These are phyloP conservation scores for Scedosporium aurantiacum DNA, from an alignment of 2,329 filamentous ascomycete species.

Conservation along the genomic window DNA sequence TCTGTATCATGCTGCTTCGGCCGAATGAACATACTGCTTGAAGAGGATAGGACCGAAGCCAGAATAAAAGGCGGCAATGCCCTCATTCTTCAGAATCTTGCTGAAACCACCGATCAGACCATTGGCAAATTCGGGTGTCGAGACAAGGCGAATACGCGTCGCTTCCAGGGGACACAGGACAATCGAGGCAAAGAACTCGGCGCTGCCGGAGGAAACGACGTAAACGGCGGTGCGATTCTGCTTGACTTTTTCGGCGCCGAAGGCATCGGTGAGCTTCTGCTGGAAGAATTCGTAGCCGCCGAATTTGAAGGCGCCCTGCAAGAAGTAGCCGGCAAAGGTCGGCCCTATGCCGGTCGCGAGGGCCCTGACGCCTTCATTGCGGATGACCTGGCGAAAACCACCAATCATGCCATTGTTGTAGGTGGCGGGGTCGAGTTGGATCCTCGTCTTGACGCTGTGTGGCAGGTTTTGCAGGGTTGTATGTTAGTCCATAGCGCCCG, in stretches of 20 bases:
- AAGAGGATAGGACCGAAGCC: conserved; percentile 82
- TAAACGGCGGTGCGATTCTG: conserved; percentile 76
- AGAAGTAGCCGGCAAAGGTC: conserved; percentile 83
- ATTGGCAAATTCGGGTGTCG: conserved; percentile 72
- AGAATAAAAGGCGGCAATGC: conserved; percentile 78
- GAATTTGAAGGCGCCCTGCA: conserved; percentile 67
- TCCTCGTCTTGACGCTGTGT: conserved; percentile 85
- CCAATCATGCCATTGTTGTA: conserved; percentile 84
- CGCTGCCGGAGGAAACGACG: conserved; percentile 55
- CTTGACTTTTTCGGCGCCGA: conserved; percentile 67
- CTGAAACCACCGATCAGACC: conserved; percentile 68
- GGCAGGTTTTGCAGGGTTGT: not conserved
- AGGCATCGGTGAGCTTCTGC: conserved; percentile 71
- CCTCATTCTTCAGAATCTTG: conserved; percentile 77
- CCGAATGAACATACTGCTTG: conserved; percentile 50
- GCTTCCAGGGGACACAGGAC: conserved; percentile 87
- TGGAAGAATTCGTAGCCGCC: conserved; percentile 96
- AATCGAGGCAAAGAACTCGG: conserved; percentile 64
- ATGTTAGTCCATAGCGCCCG: too few species aligned
- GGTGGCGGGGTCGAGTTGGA: conserved; percentile 80
- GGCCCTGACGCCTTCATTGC: conserved; percentile 74
- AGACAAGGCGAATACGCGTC: conserved; percentile 87
- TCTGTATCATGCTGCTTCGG: conserved; percentile 6
- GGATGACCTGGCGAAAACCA: conserved; percentile 76
- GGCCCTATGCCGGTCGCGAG: conserved; percentile 78